Evolutionary conservation across 169 alveolate species (phyloP), one percentile per base, ranked within the genome.

Genomic region (Toxoplasma gondii): DNA sequence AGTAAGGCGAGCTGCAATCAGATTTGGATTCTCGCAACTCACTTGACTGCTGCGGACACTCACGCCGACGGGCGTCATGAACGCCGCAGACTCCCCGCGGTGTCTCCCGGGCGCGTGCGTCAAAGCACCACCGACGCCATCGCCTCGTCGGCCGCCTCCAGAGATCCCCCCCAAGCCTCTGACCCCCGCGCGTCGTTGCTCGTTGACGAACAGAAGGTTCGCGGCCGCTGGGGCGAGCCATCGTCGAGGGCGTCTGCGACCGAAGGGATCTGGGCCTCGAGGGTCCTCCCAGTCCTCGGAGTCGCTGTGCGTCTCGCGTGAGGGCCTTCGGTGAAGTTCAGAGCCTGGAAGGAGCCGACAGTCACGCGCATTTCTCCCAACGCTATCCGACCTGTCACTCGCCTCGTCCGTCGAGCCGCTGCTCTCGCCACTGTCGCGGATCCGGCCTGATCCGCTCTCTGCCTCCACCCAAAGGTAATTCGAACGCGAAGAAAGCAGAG

Each of bases 61-160:
- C 27, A 78, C 86, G 29, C 86, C 86, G 39, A 78, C 86, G 45
- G 86, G 86, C 39, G 86, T 78, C 86, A 64, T 16, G 29, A 64
- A 64, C 34, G 74, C 1, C 31, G 58, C 12, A 7, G 74, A 16
- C 22, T 64, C 74, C 7, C 74, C 74, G 24, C 74, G 74, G 74
- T 27, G 74, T 64, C 74, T 16, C 74, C 74, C n/a, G 22, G 7
- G 74, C 22, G 74, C 74, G 22, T 64, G 74, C 74, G 74, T 9
- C 67, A 19, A 9, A 19, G 67, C 67, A 9, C 27, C 19, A 9
- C 19, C 67, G 67, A 19, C 34, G 24, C n/a, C 74, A 4, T 4
- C 74, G 74, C 22, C 74, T 4, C 29, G 31, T 19, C 74, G 31
- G n/a, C 22, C 74, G 24, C 29, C n/a, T 7, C 74, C 74, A 31